Evolutionary conservation across 345 rosid species (phyloP).

Genomic region (Syzygium grande): DNA sequence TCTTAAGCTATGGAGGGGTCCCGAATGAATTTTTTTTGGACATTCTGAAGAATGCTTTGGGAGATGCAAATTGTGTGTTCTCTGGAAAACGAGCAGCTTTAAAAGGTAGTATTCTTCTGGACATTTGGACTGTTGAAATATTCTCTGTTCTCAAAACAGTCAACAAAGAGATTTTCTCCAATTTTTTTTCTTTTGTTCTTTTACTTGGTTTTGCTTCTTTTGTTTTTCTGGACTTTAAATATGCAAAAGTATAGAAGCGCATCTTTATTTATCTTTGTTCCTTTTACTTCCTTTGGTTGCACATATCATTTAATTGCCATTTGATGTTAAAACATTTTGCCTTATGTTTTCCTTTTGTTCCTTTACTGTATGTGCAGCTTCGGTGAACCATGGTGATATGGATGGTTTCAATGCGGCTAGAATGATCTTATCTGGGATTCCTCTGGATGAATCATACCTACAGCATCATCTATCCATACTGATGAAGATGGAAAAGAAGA

Average conservation of each 20-base stretch:
- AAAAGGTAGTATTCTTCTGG: slow-evolving; percentile 31
- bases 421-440: slow-evolving; percentile 68
- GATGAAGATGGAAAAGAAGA: slow-evolving; percentile 30
- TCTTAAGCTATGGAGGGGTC: slow-evolving; percentile 72
- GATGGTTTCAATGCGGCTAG: slow-evolving; percentile 29
- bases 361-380: slow-evolving; percentile 20
- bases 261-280: background rate
- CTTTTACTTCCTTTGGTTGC: background rate
- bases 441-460: slow-evolving; percentile 59
- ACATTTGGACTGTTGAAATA: background rate
- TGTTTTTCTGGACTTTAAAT: background rate
- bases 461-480: slow-evolving; percentile 28
- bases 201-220: background rate
- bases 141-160: background rate
- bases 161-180: background rate
- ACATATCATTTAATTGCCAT: background rate
- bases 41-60: slow-evolving; percentile 34
- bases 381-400: slow-evolving; percentile 36
- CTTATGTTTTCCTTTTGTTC: background rate
- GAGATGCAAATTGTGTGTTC: slow-evolving; percentile 32
- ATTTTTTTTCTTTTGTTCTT: background rate
- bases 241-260: background rate
- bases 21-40: slow-evolving; percentile 51
- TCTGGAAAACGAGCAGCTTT: slow-evolving; percentile 36
- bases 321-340: background rate